These are phyloP conservation scores for Coemansia erecta DNA, from an alignment of 192 early-diverging fungal genomes.

Conservation along the genomic window DNA sequence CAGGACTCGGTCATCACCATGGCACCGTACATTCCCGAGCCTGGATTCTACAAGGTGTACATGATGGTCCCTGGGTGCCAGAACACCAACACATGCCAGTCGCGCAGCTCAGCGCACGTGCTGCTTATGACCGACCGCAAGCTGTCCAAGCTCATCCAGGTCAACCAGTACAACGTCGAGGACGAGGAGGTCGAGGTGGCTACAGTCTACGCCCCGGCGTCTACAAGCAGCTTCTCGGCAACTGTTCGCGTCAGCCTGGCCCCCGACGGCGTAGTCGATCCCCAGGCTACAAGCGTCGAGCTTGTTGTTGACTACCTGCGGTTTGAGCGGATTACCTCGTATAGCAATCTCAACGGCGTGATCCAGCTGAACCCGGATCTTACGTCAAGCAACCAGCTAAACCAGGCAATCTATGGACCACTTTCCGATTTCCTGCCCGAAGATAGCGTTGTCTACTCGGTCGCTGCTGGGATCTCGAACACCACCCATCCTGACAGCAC, in stretches of 20 bases:
- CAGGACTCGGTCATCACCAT: conserved; percentile 28
- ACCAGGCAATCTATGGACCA: conserved; percentile 35
- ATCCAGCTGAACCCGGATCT: conserved; percentile 30
- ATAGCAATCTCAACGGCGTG: conserved; percentile 44
- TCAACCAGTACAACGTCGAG: conserved; percentile 47
- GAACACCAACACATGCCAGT: conserved; percentile 48
- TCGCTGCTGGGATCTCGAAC: conserved; percentile 30
- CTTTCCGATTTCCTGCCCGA: conserved; percentile 45
- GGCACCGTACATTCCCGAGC: conserved; percentile 58
- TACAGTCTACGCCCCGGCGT: conserved; percentile 51
- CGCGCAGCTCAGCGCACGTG: conserved; percentile 33
- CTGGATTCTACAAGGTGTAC: conserved; percentile 61
- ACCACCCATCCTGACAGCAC: conserved; percentile 23
- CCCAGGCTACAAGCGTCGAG: conserved; percentile 27
- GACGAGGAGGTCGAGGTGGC: conserved; percentile 53
- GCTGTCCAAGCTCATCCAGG: conserved; percentile 16
- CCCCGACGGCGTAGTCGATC: conserved; percentile 8
- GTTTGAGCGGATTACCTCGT: conserved; percentile 41
- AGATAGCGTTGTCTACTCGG: conserved; percentile 52
- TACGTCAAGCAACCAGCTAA: conserved; percentile 8
- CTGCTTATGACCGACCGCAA: conserved; percentile 21
- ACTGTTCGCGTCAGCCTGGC: conserved; percentile 52
- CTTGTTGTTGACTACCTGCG: conserved; percentile 41
- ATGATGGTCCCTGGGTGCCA: conserved; percentile 60
- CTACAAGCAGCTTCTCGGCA: conserved; percentile 51